Conservation (phyloP, 805 yeast genomes). For the Yarrowia sp. region DNA sequence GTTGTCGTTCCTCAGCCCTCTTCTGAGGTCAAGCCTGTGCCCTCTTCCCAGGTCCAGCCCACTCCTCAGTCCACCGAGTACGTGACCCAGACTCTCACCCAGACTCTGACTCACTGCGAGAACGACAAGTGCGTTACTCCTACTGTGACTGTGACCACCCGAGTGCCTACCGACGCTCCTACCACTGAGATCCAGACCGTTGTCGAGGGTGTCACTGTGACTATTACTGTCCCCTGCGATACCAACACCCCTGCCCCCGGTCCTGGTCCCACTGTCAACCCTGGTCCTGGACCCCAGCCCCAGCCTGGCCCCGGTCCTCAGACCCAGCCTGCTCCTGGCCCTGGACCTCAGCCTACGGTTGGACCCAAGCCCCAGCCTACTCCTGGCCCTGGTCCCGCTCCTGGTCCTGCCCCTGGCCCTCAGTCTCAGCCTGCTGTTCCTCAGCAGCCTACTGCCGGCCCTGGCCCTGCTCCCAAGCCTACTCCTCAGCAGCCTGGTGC, state of each 20-base stretch:
- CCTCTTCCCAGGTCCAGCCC: no score
- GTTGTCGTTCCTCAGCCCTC: neutral
- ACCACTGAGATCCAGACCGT: neutral
- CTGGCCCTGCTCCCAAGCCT: neutral
- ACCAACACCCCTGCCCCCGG: neutral
- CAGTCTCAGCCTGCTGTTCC: neutral
- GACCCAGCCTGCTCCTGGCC: neutral
- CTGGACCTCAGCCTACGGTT: neutral
- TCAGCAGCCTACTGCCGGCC: neutral
- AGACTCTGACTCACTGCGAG: constrained; percentile 13
- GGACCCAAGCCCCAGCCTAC: neutral
- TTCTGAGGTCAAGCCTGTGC: no score
- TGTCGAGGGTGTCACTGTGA: neutral
- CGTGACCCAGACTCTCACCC: neutral
- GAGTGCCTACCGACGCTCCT: constrained; percentile 12
- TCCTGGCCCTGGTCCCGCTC: neutral
- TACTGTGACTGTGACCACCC: neutral
- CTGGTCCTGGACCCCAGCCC: neutral
- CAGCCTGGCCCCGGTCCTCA: neutral
- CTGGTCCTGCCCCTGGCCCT: neutral
- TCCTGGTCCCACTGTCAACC: neutral
- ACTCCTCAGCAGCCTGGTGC: neutral
- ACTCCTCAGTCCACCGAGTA: neutral
- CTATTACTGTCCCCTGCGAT: constrained; percentile 14
- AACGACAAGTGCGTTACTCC: constrained; percentile 1